Base-by-base conservation (phyloP, 1,284 basidiomycete species). In the Rhodotorula sp. region DNA sequence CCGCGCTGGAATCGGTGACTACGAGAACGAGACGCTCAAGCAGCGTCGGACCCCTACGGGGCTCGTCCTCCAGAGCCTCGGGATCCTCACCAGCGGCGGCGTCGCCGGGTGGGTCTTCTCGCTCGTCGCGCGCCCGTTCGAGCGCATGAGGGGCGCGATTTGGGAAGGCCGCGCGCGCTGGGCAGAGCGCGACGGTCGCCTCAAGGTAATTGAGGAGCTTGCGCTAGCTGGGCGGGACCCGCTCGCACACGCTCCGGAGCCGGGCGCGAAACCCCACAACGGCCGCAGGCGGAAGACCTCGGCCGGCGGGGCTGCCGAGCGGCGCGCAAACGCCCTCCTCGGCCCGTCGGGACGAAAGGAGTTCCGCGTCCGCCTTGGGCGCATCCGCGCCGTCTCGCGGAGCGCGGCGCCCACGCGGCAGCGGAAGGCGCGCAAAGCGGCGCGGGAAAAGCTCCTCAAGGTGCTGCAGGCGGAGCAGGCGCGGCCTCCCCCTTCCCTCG, bases 41-140 rank as follows among this genome's bases (percentile, higher is more conserved):
- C 62, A 66, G 53, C 48, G 68, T 5, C 54, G 73, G 1, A 61
- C 55, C 1, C n/a, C 64, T 13, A 34, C 44, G 0, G 63, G 68
- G 3, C 48, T 76, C 37, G 56, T 71, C 69, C 60, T 82, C 76
- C 77, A 80, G 78, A 63, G 68, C 72, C 9, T 80, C 72, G 37
- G 75, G 72, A 48, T 82, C 76, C 37, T 79, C 74, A 19, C 78
- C 68, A 50, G 79, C 72, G 46, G 75, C 73, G 56, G 72, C 74
- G 5, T 78, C 74, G 50, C 81, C 69, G 50, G 82, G 69, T 59
- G 64, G 77, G 57, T 75, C 72, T 66, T 79, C 78, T 50, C 54
- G 6, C 46, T 67, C n/a, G 77, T 82, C 12, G 80, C 81, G 1
- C 67, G 82, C 12, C 82, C 82, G 8, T 80, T 81, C 59, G 82